Base-by-base conservation (phyloP, 2,329 filamentous ascomycete genomes). In the Aspergillus glaucus region DNA sequence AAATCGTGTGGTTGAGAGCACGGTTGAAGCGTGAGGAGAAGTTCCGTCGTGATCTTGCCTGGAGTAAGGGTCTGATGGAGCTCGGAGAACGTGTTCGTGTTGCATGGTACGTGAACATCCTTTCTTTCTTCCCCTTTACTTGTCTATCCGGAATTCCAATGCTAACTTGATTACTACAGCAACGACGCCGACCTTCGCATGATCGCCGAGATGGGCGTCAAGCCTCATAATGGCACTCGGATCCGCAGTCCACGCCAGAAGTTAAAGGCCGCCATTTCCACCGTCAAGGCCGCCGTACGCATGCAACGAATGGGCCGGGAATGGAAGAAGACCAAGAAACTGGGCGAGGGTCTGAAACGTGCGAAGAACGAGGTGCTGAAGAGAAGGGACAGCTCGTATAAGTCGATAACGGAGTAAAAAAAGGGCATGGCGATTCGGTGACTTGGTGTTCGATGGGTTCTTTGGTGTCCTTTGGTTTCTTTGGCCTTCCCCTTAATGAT, bases 161-260 rank as follows among this genome's bases (percentile, higher is more conserved):
- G 57, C 48, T 52, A 41, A 19, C 54, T 63, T 54, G 56, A 59
- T 64, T 61, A 62, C 52, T 49, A 67, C 68, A 97, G 93, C 74
- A 98, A 97, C 75, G 86, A 92, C 68, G 87, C 88, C 52, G 89
- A 97, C 66, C 83, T 97, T 50, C 82, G 84, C 46, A 86, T 96
- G 63, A 84, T 97, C 54, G 81, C 86, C 59, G 80, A 87, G 59
- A 95, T 96, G 76, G 88, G 87, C 54, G 81, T 88, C 54, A 79
- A 76, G 30, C 71, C 66, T 26, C 65, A 62, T 30, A 62, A 62
- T 30, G 59, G 61, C 43, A 57, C 49, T 28, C 60, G 58, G 52
- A 48, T 62, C 49, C 62, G 65, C 46, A 60, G 60, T 40, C 65
- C 71, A 43, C 62, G 65, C 30, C 68, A 65, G 50, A 75, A 73